Percentiles rank a stretch among this genome's conserved stretches.
These are phyloP conservation scores for Alternaria metachromatica DNA, from an alignment of 2,329 filamentous ascomycete species.

Conservation along the genomic window DNA sequence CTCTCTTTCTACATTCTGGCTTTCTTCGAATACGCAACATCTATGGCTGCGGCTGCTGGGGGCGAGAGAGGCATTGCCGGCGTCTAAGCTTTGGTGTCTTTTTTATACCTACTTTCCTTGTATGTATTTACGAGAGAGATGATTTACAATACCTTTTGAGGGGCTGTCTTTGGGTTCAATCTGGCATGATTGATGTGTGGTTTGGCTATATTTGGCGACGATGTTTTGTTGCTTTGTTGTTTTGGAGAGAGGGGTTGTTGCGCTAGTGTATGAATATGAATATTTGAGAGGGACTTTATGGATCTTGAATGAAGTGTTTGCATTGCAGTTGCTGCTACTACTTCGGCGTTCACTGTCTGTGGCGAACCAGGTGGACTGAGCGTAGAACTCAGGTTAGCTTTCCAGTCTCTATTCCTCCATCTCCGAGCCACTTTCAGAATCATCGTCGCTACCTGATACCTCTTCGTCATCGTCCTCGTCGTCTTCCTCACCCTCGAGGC, in stretches of 20 bases:
- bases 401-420: slow-evolving; percentile 28
- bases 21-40: not conserved
- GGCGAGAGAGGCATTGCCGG: not conserved
- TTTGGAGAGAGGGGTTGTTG: not conserved
- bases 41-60: not conserved
- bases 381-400: not conserved
- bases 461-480: slow-evolving; percentile 66
- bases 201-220: not conserved
- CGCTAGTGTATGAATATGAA: slow-evolving; percentile 9
- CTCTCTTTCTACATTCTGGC: not conserved
- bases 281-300: not conserved
- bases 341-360: not conserved
- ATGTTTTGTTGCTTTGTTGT: not conserved
- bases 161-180: not conserved
- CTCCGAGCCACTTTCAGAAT: slow-evolving; percentile 32
- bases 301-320: not conserved
- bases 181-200: not conserved
- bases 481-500: slow-evolving; percentile 69
- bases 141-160: slow-evolving; percentile 2
- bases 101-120: slow-evolving; percentile 8
- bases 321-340: not conserved
- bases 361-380: not conserved
- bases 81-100: not conserved
- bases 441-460: slow-evolving; percentile 58
- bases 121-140: slow-evolving; percentile 9